A percentile compares a stretch with the other conserved stretches of the same genome.
phyloP scores from a whole-genome alignment of 208 protist species.

The Blastocrithidia nonstop region DNA sequence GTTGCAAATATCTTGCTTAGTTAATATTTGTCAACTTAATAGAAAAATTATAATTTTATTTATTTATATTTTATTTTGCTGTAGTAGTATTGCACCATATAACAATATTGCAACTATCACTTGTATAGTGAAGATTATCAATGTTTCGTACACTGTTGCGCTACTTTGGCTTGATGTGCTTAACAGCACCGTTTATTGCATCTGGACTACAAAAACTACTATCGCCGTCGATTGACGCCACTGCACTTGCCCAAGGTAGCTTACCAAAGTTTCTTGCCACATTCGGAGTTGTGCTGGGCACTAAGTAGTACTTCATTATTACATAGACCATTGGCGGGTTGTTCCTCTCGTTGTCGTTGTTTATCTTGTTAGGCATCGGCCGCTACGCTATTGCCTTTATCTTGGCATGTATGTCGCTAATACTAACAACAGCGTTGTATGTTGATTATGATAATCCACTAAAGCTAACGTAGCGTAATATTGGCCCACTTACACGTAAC shows the following conservation, averaged over 20 bases:
- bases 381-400: conserved; percentile 66
- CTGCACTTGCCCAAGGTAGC: conserved; percentile 46
- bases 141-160: conserved; percentile 32
- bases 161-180: conserved; percentile 40
- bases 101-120: too few species aligned
- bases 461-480: conserved; percentile 12
- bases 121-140: too few species aligned
- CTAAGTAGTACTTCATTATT: conserved; percentile 26
- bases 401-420: conserved; percentile 24
- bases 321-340: conserved; percentile 37
- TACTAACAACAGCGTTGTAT: conserved; percentile 43
- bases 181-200: conserved; percentile 36
- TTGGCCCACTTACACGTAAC: conserved; percentile 40
- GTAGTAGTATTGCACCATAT: too few species aligned
- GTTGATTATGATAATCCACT: conserved; percentile 26
- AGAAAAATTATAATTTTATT: too few species aligned
- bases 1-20: too few species aligned
- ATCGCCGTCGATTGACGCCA: conserved; percentile 18
- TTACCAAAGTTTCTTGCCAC: conserved; percentile 28
- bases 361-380: conserved; percentile 65
- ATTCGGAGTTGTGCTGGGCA: conserved; percentile 7
- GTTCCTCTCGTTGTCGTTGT: conserved; percentile 54
- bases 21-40: too few species aligned
- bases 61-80: too few species aligned
- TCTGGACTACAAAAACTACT: conserved; percentile 34